Evolutionary conservation across 2,329 filamentous ascomycete genomes (phyloP).

Genomic region (Rhinocladiella similis): DNA sequence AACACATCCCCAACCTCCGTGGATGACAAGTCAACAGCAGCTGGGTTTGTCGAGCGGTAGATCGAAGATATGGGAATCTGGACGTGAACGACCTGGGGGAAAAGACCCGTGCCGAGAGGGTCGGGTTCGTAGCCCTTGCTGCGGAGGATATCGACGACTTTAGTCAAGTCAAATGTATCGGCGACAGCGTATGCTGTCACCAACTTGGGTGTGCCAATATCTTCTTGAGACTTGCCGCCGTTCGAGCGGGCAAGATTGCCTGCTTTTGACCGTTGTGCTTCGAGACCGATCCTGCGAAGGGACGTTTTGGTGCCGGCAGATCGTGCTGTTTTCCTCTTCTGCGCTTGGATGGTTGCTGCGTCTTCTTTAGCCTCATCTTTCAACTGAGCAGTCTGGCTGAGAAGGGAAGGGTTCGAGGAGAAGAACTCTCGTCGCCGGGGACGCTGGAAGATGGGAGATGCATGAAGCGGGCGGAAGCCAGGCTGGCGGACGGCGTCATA

Average conservation of each 20-base stretch:
- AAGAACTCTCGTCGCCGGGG: slow-evolving; percentile 64
- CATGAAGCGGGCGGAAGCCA: slow-evolving; percentile 38
- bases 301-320: slow-evolving; percentile 66
- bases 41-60: slow-evolving; percentile 44
- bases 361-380: slow-evolving; percentile 10
- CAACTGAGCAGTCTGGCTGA: slow-evolving; percentile 8
- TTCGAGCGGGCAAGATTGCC: slow-evolving; percentile 50
- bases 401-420: slow-evolving; percentile 59
- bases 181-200: slow-evolving; percentile 68
- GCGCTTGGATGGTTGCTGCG: slow-evolving; percentile 27
- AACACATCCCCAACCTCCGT: slow-evolving; percentile 78
- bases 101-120: slow-evolving; percentile 61
- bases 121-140: slow-evolving; percentile 63
- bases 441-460: slow-evolving; percentile 36
- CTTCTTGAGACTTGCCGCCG: slow-evolving; percentile 39
- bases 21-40: slow-evolving; percentile 38
- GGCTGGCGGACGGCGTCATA: slow-evolving; percentile 32
- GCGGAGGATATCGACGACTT: slow-evolving; percentile 58
- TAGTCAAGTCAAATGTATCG: slow-evolving; percentile 64
- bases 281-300: slow-evolving; percentile 79
- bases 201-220: slow-evolving; percentile 41
- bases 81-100: slow-evolving; percentile 66
- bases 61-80: slow-evolving; percentile 50
- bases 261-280: slow-evolving; percentile 68
- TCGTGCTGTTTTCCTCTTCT: slow-evolving; percentile 52